phyloP scores from a whole-genome alignment of 352 stramenopile species.

The Globisporangium middletonii region DNA sequence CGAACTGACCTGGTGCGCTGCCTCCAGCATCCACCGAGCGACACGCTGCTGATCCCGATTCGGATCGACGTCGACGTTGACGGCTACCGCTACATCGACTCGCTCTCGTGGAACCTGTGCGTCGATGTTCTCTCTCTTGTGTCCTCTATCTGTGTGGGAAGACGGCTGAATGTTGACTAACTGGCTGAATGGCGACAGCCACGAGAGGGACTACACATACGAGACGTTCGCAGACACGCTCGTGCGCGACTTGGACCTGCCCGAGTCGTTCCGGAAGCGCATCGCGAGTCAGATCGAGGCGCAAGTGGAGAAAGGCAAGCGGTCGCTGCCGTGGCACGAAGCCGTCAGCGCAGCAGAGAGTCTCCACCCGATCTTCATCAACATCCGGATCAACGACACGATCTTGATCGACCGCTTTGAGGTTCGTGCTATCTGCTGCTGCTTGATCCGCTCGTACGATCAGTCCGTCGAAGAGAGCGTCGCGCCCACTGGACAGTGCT shows the following conservation, averaged over 20 bases:
- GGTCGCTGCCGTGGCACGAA: constrained; percentile 47
- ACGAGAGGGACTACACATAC: constrained; percentile 72
- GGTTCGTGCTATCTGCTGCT: constrained; percentile 11
- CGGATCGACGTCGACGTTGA: constrained; percentile 73
- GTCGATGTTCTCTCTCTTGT: neutral
- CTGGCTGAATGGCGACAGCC: constrained; percentile 16
- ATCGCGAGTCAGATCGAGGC: constrained; percentile 58
- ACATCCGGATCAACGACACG: constrained; percentile 75
- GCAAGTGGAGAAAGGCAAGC: constrained; percentile 63
- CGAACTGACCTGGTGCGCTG: neutral
- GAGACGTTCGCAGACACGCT: constrained; percentile 68
- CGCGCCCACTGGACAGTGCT: too few relatives aligned
- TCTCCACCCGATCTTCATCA: constrained; percentile 77
- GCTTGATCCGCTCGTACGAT: neutral
- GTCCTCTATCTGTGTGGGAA: neutral
- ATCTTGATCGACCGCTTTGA: constrained; percentile 80
- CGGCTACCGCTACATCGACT: constrained; percentile 79
- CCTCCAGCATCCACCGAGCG: constrained; percentile 36
- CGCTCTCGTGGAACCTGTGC: constrained; percentile 74
- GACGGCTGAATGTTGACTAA: neutral
- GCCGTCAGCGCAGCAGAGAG: constrained; percentile 41
- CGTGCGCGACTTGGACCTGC: constrained; percentile 64
- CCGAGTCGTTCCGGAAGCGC: constrained; percentile 64
- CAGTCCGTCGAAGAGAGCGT: neutral
- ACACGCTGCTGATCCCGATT: constrained; percentile 59